Base-by-base conservation (phyloP, 176 grass and related monocot genomes). In the Triticum dicoccoides region DNA sequence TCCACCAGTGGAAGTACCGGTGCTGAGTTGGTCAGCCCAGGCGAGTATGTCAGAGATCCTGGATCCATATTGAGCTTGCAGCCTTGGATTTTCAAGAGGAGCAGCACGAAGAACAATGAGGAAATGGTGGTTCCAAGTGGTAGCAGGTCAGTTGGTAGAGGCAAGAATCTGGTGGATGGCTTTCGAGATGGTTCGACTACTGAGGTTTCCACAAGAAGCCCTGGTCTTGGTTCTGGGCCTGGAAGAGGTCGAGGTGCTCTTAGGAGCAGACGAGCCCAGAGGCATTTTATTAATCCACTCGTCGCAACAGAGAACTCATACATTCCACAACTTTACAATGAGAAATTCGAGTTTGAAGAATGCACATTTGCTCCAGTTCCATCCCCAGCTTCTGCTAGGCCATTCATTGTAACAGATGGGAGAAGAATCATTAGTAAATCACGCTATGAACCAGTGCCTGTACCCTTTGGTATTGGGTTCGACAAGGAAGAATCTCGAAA, bases 11-110 rank as follows among this genome's bases (percentile, higher is more conserved):
- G 80, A 27, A 89, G 69, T 62, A 61, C 10, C 5, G 39, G 51
- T 64, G 59, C 61, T 69, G 54, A 66, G 54, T 78, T 52, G 1
- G 81, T 87, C 68, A 86, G 78, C 82, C 87, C 90, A 42, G 80
- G 56, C 0, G 90, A 94, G 76, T 96, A 91, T 79, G 68, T 98
- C n/a, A 85, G 84, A 79, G 84, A 98, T 79, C 87, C 86, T 33
- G 83, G 88, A 45, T 92, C 94, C 44, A 88, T 98, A 90, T 89
- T 98, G 82, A 98, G 97, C 80, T 87, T 98, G 74, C 97, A 98
- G 65, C 94, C 97, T 35, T 98, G 97, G 97, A 91, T 98, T 81
- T 98, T 98, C 70, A 94, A 59, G 88, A 94, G 82, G 79, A 90
- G 82, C 11, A 80, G 66, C 44, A 51, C 54, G 23, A 82, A 73